Base-by-base conservation (phyloP, 768 basidiomycete genomes). In the Tulasnella sp. region DNA sequence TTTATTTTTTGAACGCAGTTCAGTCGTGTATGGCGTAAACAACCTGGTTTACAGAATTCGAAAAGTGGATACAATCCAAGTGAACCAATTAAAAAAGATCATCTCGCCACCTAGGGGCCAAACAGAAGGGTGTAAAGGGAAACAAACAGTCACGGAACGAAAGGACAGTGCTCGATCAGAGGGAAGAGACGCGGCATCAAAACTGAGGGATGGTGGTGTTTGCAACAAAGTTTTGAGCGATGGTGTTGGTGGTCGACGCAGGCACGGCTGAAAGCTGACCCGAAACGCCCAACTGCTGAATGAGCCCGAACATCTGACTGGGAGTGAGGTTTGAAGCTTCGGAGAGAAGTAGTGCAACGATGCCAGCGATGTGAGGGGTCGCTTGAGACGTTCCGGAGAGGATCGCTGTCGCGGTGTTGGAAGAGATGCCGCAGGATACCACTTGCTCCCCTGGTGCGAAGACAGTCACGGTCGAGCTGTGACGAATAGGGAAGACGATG, bases 361-460 rank as follows among this genome's bases (percentile, higher is more conserved):
- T n/a, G 17, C 59, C 59, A 10, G 59, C 12, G 55, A 61, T 44
- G 42, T 49, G 51, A 34, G 54, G 53, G 19, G 61, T 62, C 19
- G 61, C 61, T 55, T 58, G 57, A 48, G 61, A 62, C 15, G 61
- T 62, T 11, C 61, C 61, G 9, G 53, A 57, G 27, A 62, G 55
- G 10, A 50, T 30, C 4, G n/a, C 41, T 24, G 48, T 49, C 30
- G 31, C 61, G 29, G 48, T 49, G 63, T 51, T 31, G 29, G 38
- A 9, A 12, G 43, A 2, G 61, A 62, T 61, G 48, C 62, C 63
- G 34, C 49, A 42, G 27, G 61, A 62, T 45, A 62, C 31, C 41
- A 64, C 60, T 17, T 57, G 48, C 17, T 58, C 56, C 4, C 63
- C 63, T 11, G 63, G 63, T 3, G 56, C 63, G 22, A 62, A 59